Evolutionary conservation across 2,329 filamentous ascomycete genomes (phyloP).

Genomic region (Diaporthe longicolla): DNA sequence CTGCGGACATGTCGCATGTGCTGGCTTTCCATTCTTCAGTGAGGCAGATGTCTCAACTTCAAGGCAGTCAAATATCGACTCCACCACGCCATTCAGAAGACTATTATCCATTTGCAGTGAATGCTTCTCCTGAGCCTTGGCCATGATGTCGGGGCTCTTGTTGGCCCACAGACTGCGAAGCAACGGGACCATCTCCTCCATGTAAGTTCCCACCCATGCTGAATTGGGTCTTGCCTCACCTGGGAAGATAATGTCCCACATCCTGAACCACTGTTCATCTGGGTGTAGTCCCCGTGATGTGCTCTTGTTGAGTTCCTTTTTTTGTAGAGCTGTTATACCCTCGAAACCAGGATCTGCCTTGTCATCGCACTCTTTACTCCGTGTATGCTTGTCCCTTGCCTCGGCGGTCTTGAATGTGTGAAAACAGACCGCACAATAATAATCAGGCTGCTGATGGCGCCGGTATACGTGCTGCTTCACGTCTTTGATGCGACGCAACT

Average conservation of each 20-base stretch:
- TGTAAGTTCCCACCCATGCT: background rate
- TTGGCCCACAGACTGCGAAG: constrained; percentile 3
- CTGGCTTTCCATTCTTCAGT: too few relatives aligned
- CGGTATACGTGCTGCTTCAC: constrained; percentile 30
- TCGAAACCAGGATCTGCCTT: background rate
- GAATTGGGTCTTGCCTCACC: background rate
- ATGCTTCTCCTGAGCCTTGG: background rate
- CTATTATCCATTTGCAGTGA: accelerated
- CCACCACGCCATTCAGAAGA: background rate
- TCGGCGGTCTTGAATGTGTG: background rate
- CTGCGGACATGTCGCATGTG: background rate
- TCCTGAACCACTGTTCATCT: constrained; percentile 4
- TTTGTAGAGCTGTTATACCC: constrained; percentile 2
- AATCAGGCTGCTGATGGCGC: constrained; percentile 18
- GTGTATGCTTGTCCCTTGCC: background rate
- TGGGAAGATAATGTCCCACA: constrained; percentile 24
- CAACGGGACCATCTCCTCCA: constrained; percentile 24
- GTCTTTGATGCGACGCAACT: constrained; percentile 14
- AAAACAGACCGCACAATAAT: constrained; percentile 24
- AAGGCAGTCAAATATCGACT: background rate
- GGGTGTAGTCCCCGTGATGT: background rate
- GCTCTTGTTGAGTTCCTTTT: background rate
- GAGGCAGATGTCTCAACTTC: background rate
- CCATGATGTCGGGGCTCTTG: background rate
- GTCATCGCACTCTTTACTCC: background rate